Conservation (phyloP, 2,329 filamentous ascomycete species). For the Venturia aucupariae region DNA sequence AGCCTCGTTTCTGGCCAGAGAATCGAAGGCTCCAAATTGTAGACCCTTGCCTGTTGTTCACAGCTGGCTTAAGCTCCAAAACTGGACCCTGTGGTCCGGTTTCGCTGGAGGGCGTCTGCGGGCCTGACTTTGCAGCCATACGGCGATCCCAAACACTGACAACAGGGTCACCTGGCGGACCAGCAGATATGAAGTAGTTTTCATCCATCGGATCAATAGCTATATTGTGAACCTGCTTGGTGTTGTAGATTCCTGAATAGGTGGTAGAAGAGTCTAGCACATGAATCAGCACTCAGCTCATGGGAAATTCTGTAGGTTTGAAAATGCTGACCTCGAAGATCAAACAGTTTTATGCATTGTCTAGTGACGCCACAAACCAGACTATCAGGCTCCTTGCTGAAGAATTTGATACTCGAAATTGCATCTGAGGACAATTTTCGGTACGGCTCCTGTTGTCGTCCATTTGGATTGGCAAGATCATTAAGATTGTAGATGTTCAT, state of each 20-base stretch:
- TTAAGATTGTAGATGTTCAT: slow-evolving; percentile 76
- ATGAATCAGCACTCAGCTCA: slow-evolving; percentile 17
- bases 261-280: slow-evolving; percentile 31
- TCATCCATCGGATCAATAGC: slow-evolving; percentile 71
- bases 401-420: slow-evolving; percentile 77
- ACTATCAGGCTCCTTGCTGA: slow-evolving; percentile 65
- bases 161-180: slow-evolving; percentile 61
- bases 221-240: slow-evolving; percentile 55
- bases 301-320: slow-evolving; percentile 28
- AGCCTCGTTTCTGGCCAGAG: slow-evolving; percentile 48
- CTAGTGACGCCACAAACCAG: slow-evolving; percentile 68
- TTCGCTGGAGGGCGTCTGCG: slow-evolving; percentile 32
- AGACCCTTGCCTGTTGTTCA: slow-evolving; percentile 39
- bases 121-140: slow-evolving; percentile 20
- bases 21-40: slow-evolving; percentile 55
- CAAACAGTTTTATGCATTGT: slow-evolving; percentile 66
- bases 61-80: slow-evolving; percentile 47
- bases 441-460: slow-evolving; percentile 37
- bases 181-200: slow-evolving; percentile 76
- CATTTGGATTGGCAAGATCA: slow-evolving; percentile 43
- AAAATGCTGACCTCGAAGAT: slow-evolving; percentile 56
- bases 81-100: slow-evolving; percentile 47
- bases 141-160: slow-evolving; percentile 73
- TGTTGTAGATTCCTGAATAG: slow-evolving; percentile 41
- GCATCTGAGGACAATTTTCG: slow-evolving; percentile 55